Evolutionary conservation across 2,329 filamentous ascomycete genomes (phyloP), one percentile per base, ranked within the genome.

Genomic region (Didymella sp.): DNA sequence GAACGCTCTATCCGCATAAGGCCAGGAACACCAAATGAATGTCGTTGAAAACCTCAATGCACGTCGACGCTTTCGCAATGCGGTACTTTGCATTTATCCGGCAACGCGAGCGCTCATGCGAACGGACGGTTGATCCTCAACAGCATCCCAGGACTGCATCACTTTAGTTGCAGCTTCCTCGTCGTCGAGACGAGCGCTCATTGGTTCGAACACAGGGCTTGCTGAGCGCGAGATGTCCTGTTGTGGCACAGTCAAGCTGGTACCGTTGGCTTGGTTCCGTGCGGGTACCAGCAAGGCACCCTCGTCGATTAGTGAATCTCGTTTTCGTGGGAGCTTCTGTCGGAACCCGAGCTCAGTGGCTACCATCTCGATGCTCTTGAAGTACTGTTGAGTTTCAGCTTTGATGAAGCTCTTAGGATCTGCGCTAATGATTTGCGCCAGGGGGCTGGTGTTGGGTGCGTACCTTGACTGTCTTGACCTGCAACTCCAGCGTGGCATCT

Each of bases 401-500:
- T 57, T 31, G 24, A 17, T 52, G 48, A 33, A 28, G 2, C 19
- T 44, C 30, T 40, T 19, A 40, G 12, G 31, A 24, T 51, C 4
- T 48, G 43, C 19, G 19, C 42, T 28, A 27, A 48, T 38, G 47
- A 31, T 40, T 30, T 40, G 38, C 25, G 22, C 15, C 49, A 47
- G 65, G 49, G 31, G 48, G 40, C n/a, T 40, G 31, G 31, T 42
- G 33, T 27, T 33, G 27, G 19, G 42, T 27, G 24, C 47, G 49
- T 48, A 57, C 54, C 54, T 52, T 76, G 53, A 73, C 73, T 46
- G 73, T 81, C 74, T 78, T 79, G 66, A 77, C 78, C 63, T 78
- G 77, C 40, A 82, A 69, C 68, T 83, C 75, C 59, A 84, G 51
- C 31, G 80, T 79, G 66, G 80, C 78, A 71, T 94, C 90, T 68